These are phyloP conservation scores for Plasmodium ovale DNA, from an alignment of 169 alveolate species.

Conservation along the genomic window DNA sequence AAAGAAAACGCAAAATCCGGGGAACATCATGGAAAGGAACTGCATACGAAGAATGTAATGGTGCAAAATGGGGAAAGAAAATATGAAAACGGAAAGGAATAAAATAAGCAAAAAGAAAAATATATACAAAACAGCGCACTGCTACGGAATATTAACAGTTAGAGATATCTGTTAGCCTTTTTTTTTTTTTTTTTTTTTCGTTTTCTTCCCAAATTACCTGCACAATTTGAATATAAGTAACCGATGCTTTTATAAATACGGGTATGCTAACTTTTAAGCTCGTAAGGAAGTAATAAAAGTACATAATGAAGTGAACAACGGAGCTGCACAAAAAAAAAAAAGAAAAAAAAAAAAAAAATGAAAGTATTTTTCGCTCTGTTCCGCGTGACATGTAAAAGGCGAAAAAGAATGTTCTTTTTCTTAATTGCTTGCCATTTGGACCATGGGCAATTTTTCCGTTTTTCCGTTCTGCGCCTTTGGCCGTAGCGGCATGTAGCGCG, in stretches of 20 bases:
- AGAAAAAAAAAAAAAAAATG: slow-evolving; percentile 1
- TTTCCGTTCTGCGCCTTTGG: too few relatives aligned
- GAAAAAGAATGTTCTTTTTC: too few relatives aligned
- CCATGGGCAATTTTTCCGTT: too few relatives aligned
- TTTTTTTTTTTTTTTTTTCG: too few relatives aligned
- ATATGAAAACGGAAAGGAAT: neutral
- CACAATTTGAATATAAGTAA: slow-evolving; percentile 80
- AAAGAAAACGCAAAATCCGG: slow-evolving; percentile 50
- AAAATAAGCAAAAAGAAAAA: neutral
- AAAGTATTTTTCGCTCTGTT: too few relatives aligned
- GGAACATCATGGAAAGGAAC: slow-evolving; percentile 42
- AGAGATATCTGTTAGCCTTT: too few relatives aligned
- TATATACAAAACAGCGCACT: too few relatives aligned
- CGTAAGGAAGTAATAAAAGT: slow-evolving; percentile 79
- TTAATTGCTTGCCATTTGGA: too few relatives aligned
- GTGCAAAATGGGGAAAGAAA: neutral
- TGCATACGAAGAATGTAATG: slow-evolving; percentile 8
- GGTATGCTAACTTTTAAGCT: slow-evolving; percentile 49
- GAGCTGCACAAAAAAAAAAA: slow-evolving; percentile 60
- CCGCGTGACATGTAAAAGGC: too few relatives aligned
- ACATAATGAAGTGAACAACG: slow-evolving; percentile 82
- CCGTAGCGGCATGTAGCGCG: too few relatives aligned
- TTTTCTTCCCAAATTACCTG: slow-evolving; percentile 76
- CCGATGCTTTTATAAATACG: slow-evolving; percentile 54
- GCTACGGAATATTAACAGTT: too few relatives aligned